Conservation (phyloP, 2,329 filamentous ascomycete species). For the Lachnellula suecica region DNA sequence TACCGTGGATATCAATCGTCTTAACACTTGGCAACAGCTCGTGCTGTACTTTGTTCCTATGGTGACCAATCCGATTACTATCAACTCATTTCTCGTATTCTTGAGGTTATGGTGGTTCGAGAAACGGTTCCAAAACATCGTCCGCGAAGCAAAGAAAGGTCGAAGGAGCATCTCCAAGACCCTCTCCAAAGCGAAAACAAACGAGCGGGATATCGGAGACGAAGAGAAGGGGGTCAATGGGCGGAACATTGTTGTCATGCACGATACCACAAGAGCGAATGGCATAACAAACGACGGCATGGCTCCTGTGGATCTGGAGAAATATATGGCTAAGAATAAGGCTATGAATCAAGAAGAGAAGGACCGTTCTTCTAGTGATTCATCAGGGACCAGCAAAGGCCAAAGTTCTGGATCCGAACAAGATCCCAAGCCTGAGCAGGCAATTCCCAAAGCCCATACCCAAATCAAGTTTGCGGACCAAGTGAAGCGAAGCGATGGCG, state of each 20-base stretch:
- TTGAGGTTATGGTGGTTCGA: constrained; percentile 97
- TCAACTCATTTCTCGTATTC: constrained; percentile 85
- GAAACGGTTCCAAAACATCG: constrained; percentile 86
- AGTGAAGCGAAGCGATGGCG: constrained; percentile 58
- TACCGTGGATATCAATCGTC: constrained; percentile 65
- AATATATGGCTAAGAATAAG: constrained; percentile 19
- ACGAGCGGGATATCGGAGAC: constrained; percentile 38
- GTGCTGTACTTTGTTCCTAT: constrained; percentile 71
- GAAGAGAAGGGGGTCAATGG: constrained; percentile 62
- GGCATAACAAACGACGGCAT: constrained; percentile 60
- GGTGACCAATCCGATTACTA: constrained; percentile 78
- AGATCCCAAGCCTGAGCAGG: constrained; percentile 6
- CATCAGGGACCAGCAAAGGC: constrained; percentile 13
- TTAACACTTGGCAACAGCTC: constrained; percentile 73
- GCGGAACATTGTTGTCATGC: constrained; percentile 65
- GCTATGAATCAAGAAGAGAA: constrained; percentile 16
- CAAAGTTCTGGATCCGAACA: constrained; percentile 15
- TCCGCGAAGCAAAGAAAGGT: constrained; percentile 66
- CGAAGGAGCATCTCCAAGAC: constrained; percentile 65
- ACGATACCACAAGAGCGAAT: constrained; percentile 51
- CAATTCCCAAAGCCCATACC: constrained; percentile 9
- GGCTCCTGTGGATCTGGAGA: constrained; percentile 28
- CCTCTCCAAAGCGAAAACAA: constrained; percentile 53
- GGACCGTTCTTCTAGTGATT: constrained; percentile 15
- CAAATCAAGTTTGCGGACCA: constrained; percentile 66